Percentiles rank a stretch among this genome's conserved stretches.
Conservation (phyloP, 306 rosid genomes). For the Lathyrus oleraceus region DNA sequence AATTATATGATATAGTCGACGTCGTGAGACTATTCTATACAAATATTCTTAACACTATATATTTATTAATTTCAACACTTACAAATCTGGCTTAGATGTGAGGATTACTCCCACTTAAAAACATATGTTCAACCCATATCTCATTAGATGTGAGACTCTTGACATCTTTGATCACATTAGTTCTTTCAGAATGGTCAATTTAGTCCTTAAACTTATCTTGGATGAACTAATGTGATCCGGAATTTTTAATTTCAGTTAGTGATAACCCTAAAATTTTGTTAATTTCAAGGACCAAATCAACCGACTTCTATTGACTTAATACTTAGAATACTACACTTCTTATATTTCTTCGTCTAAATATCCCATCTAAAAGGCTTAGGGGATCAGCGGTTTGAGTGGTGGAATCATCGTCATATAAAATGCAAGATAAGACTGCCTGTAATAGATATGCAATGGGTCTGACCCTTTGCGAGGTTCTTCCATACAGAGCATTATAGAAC, state of each 20-base stretch:
- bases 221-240: neutral
- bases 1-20: too few relatives aligned
- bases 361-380: neutral
- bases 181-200: neutral
- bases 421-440: neutral
- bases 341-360: neutral
- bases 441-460: neutral
- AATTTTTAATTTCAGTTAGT: neutral
- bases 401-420: neutral
- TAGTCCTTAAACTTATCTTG: neutral
- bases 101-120: neutral
- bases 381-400: neutral
- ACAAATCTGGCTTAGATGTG: neutral
- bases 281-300: neutral
- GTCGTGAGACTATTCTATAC: too few relatives aligned
- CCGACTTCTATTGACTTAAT: neutral
- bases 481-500: neutral
- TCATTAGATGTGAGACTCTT: neutral
- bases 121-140: neutral
- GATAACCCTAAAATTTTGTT: neutral
- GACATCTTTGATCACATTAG: neutral
- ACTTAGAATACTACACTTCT: neutral
- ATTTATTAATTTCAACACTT: too few relatives aligned
- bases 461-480: neutral
- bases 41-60: too few relatives aligned